Evolutionary conservation across 2,329 filamentous ascomycete genomes (phyloP).

Genomic region (Nothophaeocryptopus gaeumannii): DNA sequence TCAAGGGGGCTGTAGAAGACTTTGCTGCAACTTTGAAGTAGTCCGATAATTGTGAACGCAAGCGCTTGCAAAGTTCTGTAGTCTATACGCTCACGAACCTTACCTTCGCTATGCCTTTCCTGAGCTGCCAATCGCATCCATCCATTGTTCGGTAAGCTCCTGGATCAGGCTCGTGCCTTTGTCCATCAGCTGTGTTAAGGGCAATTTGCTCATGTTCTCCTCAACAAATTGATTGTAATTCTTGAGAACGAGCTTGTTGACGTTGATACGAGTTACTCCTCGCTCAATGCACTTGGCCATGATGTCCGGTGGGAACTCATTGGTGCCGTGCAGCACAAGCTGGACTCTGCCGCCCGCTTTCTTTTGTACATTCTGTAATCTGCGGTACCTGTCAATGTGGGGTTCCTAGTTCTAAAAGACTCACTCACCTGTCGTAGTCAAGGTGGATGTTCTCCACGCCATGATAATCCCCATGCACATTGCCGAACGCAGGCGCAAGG

Average conservation of each 20-base stretch:
- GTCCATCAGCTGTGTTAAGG: slow-evolving; percentile 55
- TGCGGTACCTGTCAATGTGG: slow-evolving; percentile 7
- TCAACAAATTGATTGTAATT: slow-evolving; percentile 48
- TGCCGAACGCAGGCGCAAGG: slow-evolving; percentile 72
- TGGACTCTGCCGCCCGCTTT: slow-evolving; percentile 49
- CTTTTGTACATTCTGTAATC: slow-evolving; percentile 48
- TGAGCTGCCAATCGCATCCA: slow-evolving; percentile 42
- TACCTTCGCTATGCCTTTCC: slow-evolving; percentile 18
- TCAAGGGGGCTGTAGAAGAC: slow-evolving; percentile 47
- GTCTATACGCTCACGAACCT: neutral
- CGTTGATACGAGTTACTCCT: slow-evolving; percentile 57
- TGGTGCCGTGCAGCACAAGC: slow-evolving; percentile 58
- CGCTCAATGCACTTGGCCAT: slow-evolving; percentile 54
- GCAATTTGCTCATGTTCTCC: slow-evolving; percentile 51
- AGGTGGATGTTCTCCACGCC: slow-evolving; percentile 60
- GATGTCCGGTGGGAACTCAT: slow-evolving; percentile 55
- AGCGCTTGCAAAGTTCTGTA: too few species aligned
- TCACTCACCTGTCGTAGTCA: slow-evolving; percentile 53
- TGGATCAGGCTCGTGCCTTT: slow-evolving; percentile 55
- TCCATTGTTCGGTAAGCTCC: slow-evolving; percentile 54
- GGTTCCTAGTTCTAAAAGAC: neutral
- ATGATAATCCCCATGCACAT: slow-evolving; percentile 74
- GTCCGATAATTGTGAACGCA: slow-evolving; percentile 2
- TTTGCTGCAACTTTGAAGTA: slow-evolving; percentile 37
- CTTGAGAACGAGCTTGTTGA: slow-evolving; percentile 57